phyloP scores from a whole-genome alignment of 257 asterid species.

The Fraxinus anomala region DNA sequence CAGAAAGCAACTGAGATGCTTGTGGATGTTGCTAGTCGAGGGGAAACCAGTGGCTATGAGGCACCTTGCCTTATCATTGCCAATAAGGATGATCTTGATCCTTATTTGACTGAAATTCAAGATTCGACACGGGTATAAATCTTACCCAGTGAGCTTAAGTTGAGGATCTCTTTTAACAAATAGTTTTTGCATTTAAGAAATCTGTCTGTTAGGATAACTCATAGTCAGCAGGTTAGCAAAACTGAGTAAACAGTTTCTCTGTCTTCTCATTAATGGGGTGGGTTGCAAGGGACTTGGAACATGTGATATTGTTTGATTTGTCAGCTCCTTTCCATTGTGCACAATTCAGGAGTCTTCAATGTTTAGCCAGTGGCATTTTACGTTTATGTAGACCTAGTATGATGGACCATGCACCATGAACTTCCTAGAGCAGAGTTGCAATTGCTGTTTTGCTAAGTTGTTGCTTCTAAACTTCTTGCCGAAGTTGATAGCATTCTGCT shows the following conservation, averaged over 20 bases:
- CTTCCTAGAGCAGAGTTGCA: not conserved
- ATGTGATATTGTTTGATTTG: not conserved
- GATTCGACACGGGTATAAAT: slow-evolving; percentile 86
- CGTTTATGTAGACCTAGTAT: slow-evolving; percentile 1
- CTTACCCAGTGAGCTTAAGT: slow-evolving; percentile 2
- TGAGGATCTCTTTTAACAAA: not conserved
- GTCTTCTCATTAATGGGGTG: not conserved
- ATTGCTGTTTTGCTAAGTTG: not conserved
- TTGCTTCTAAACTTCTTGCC: slow-evolving; percentile 14
- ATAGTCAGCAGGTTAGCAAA: not conserved
- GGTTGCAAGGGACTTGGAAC: not conserved
- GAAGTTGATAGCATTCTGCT: slow-evolving; percentile 20
- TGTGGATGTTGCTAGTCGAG: slow-evolving; percentile 85
- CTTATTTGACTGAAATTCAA: slow-evolving; percentile 80
- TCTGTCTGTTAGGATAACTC: not conserved
- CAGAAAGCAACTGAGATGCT: slow-evolving; percentile 84
- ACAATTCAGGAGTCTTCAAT: not conserved
- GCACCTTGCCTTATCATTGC: slow-evolving; percentile 94
- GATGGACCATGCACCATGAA: not conserved
- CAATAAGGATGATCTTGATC: slow-evolving; percentile 90
- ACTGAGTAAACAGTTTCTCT: not conserved
- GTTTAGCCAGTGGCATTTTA: not conserved
- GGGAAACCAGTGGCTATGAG: slow-evolving; percentile 91
- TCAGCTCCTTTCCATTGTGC: not conserved
- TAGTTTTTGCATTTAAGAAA: not conserved